Base-by-base conservation (phyloP, 352 stramenopile species). In the Phytophthora europaea region DNA sequence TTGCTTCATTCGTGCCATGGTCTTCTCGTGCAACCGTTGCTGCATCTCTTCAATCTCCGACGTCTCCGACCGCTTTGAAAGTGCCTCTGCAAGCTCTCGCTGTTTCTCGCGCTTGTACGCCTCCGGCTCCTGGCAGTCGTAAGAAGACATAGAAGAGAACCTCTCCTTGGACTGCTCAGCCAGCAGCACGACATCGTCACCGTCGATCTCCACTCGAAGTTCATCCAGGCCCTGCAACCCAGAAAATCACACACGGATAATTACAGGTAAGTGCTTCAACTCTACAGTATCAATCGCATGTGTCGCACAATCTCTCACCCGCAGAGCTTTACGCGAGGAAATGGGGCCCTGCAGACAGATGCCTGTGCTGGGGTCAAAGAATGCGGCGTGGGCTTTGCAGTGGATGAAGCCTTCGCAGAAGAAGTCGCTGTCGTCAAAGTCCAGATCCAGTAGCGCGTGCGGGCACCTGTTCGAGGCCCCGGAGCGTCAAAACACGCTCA, bases 391-490 rank as follows among this genome's bases (percentile, higher is more conserved):
- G 3, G 78, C 85, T 63, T 95, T 95, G 81, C 88, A 95, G 64
- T 92, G 84, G 50, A 95, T 73, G 60, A 94, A 93, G 13, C 87
- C 87, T 74, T 93, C 82, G 59, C 73, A 83, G 70, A 94, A 92
- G 67, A 95, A 95, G 65, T 94, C 87, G 72, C 81, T 86, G 79
- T 94, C 89, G 71, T 94, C 85, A 55, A 92, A 70, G 65, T 95
- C 87, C 54, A 95, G 71, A 73, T 95, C 87, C 63, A 94, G 68
- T 61, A 82, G 72, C 48, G 88, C 87, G 58, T 95, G 85, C 7
- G 87, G 83, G 62, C 87, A 93, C 53, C 83, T 90, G 51, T 36
- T 64, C 22, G 16, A 26, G 38, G 38, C 0, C 38, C 26, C 55
- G 65, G 58, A 69, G 45, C 18, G 26, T 68, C 31, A 71, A 15